These are phyloP conservation scores for Melanomma pulvis-pyrius DNA, from an alignment of 495 filamentous ascomycete genomes.

Conservation along the genomic window DNA sequence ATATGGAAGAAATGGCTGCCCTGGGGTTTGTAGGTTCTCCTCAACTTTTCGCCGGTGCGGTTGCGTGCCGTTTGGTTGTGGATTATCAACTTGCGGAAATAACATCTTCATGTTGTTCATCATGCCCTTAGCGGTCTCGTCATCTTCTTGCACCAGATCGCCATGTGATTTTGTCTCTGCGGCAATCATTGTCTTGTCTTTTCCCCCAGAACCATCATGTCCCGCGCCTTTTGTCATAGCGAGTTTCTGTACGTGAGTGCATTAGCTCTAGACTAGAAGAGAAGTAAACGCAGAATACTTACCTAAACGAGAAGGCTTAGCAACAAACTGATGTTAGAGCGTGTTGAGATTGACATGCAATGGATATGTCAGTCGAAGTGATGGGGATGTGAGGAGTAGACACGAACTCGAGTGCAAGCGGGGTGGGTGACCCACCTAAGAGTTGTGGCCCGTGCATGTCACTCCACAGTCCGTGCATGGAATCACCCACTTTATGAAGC, in stretches of 20 bases:
- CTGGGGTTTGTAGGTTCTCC: constrained; percentile 12
- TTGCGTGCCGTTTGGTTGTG: constrained; percentile 16
- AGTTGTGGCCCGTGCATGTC: constrained; percentile 2
- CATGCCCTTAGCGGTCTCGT: constrained; percentile 12
- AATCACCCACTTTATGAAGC: not conserved
- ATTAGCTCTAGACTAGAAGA: constrained; percentile 17
- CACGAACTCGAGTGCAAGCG: constrained; percentile 2
- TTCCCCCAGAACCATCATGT: constrained; percentile 7
- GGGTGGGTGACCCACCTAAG: not conserved
- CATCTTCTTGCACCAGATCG: constrained; percentile 15
- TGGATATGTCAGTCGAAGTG: constrained; percentile 1
- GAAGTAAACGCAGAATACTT: constrained; percentile 11
- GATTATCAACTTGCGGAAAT: constrained; percentile 20
- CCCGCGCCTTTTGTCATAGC: constrained; percentile 15
- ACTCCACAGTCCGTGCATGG: constrained; percentile 3
- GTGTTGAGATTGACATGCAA: constrained; percentile 11
- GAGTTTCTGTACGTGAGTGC: constrained; percentile 14
- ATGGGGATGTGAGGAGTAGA: constrained; percentile 9
- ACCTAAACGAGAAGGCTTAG: constrained; percentile 15
- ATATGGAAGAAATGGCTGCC: constrained; percentile 9
- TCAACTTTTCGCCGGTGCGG: constrained; percentile 5
- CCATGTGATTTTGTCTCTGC: constrained; percentile 13
- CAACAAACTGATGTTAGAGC: constrained; percentile 5
- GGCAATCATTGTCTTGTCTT: constrained; percentile 8
- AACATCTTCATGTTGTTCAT: constrained; percentile 11